Evolutionary conservation across 2,329 filamentous ascomycete genomes (phyloP), one percentile per base, ranked within the genome.

Genomic region (Fusarium sp.): DNA sequence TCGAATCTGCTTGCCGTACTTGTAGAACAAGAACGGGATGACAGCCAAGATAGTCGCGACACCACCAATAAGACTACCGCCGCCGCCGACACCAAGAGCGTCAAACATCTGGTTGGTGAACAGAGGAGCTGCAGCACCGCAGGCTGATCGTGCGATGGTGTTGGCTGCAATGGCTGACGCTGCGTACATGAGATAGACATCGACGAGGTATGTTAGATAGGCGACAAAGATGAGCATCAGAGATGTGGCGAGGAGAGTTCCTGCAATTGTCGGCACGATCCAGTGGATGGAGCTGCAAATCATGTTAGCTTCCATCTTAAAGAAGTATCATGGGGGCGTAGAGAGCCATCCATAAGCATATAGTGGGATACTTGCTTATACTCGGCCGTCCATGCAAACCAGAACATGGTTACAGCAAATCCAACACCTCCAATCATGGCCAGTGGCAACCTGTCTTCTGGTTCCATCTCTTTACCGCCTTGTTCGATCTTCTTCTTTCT

Each of bases 191-290:
- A 70, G 59, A 32, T 73, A 73, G 4, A 70, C 66, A 30, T 73
- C 70, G 5, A 73, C 67, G 15, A 73, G 45, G 27, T 73, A 73
- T n/a, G 68, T 62, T 25, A 73, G 43, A 18, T 63, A 68, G 18
- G 67, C 68, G 6, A 73, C 58, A 34, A 73, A 73, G 20, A 73
- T 66, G n/a, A 73, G 58, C 34, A 72, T 71, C 63, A 73, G 59
- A 12, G 62, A 73, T 11, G 70, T 63, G 3, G 71, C 68, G 20
- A 73, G 58, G 7, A 73, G 53, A 6, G 59, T 55, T 3, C 68
- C 66, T 12, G 68, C 71, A 10, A 71, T 20, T 6, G 72, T 73
- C 22, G 71, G 67, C 3, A 65, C 66, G 12, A 73, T 57, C 56
- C 71, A 73, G 38, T 73, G 68, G 10, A 73, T 43, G 12, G 63